Evolutionary conservation across 805 yeast genomes (phyloP), one percentile per base, ranked within the genome.

Genomic region (Metschnikowia shivogae): DNA sequence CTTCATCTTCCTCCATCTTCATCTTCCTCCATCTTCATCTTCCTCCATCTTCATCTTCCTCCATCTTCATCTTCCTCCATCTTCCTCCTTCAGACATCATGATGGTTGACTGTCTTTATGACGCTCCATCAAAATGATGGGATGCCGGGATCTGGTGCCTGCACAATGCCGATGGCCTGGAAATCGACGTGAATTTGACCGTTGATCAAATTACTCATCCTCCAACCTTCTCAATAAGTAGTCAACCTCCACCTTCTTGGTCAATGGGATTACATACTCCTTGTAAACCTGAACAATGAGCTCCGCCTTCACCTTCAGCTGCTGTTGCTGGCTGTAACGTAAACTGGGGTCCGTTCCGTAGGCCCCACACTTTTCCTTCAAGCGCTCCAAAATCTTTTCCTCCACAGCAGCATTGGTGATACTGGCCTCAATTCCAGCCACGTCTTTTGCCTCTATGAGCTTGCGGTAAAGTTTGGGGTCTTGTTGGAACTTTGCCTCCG

Each of bases 211-310:
- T 12, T 19, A 24, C n/a, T 37, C 45, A 13, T 49, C 52, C 36
- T 49, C 52, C 19, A 49, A 42, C 63, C 99, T 76, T 61, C 93
- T 77, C 60, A 93, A 67, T 44, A 93, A 71, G 60, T 93, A 93
- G 48, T 92, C 97, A 20, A 93, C 86, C 68, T 93, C 99, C 19
- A 93, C 98, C 63, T 86, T 85, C 65, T 92, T 93, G 6, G 99
- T 93, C 61, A 93, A 72, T 8, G 98, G 98, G 55, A 93, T 93
- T 34, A 93, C 86, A 68, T 82, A 84, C 37, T 89, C 89, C 63
- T 84, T 81, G 71, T 92, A 93, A 50, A 93, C 82, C 47, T 78
- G 74, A 10, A 90, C 96, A 53, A 93, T 79, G 11, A 80, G 78
- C 52, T 88, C 90, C 0, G 96, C 92, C 36, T 86, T 77, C 26